Percentiles rank a stretch among this genome's conserved stretches.
Conservation (phyloP, 1,284 basidiomycete genomes). For the Tilletia indica region DNA sequence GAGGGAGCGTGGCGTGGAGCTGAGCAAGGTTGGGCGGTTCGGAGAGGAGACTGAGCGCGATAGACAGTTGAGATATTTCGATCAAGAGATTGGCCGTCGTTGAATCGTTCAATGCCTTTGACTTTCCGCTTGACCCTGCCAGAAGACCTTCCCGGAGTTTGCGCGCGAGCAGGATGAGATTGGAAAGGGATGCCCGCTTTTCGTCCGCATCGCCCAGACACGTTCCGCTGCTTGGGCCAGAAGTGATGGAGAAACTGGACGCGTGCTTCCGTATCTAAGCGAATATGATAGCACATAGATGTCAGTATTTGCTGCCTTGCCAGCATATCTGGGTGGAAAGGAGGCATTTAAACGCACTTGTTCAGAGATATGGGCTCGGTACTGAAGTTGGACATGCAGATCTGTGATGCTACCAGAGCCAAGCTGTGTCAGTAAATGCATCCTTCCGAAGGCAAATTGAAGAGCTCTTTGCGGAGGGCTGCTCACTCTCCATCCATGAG, state of each 20-base stretch:
- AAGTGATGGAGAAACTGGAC: background rate
- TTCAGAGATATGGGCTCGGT: slow-evolving; percentile 29
- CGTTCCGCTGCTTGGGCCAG: slow-evolving; percentile 20
- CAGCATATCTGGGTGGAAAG: background rate
- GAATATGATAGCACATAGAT: slow-evolving; percentile 4
- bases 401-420: slow-evolving; percentile 21
- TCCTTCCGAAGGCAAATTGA: too few species aligned
- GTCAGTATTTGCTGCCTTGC: background rate
- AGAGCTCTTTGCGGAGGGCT: background rate
- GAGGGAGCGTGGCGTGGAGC: background rate
- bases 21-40: background rate
- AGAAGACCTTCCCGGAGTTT: slow-evolving; percentile 34
- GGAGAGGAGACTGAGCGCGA: background rate
- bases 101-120: background rate
- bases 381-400: slow-evolving; percentile 21
- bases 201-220: background rate
- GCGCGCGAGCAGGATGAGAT: slow-evolving; percentile 25
- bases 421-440: background rate
- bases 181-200: background rate
- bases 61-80: background rate
- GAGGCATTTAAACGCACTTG: slow-evolving; percentile 12
- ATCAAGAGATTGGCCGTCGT: background rate
- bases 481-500: slow-evolving; percentile 7
- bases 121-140: slow-evolving; percentile 10
- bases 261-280: background rate